A percentile compares a stretch with the other conserved stretches of the same genome.
Conservation (phyloP, 768 basidiomycete species). For the Boletus edulis region DNA sequence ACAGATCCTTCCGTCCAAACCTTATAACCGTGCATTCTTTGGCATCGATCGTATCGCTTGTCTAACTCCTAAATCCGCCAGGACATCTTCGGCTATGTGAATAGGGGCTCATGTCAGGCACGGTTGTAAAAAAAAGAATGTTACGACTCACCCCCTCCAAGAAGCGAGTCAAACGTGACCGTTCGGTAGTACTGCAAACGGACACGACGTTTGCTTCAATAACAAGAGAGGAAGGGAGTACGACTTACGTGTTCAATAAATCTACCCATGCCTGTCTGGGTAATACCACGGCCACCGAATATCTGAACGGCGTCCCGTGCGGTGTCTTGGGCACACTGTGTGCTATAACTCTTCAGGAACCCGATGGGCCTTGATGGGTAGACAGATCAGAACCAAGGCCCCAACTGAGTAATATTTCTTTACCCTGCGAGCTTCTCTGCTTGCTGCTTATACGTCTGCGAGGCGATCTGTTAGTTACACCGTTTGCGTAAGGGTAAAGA, state of each 20-base stretch:
- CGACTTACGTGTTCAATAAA: constrained; percentile 52
- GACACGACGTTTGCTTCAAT: constrained; percentile 10
- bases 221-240: not conserved
- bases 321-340: constrained; percentile 74
- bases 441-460: constrained; percentile 68
- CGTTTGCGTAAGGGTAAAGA: not conserved
- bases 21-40: constrained; percentile 59
- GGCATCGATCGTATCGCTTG: constrained; percentile 80
- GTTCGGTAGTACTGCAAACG: constrained; percentile 29
- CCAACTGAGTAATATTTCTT: constrained; percentile 8
- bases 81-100: constrained; percentile 62
- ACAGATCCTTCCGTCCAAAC: not conserved
- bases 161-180: constrained; percentile 43
- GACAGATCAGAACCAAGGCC: not conserved
- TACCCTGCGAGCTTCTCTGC: constrained; percentile 72
- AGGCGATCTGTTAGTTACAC: constrained; percentile 2
- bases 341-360: constrained; percentile 76
- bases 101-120: not conserved
- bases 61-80: constrained; percentile 77
- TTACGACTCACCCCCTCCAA: constrained; percentile 55
- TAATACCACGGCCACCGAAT: constrained; percentile 85
- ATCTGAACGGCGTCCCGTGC: constrained; percentile 77
- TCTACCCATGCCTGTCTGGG: constrained; percentile 68
- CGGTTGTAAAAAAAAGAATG: not conserved
- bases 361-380: constrained; percentile 57